Evolutionary conservation across 768 basidiomycete genomes (phyloP).

Genomic region (Podaxis sp.): DNA sequence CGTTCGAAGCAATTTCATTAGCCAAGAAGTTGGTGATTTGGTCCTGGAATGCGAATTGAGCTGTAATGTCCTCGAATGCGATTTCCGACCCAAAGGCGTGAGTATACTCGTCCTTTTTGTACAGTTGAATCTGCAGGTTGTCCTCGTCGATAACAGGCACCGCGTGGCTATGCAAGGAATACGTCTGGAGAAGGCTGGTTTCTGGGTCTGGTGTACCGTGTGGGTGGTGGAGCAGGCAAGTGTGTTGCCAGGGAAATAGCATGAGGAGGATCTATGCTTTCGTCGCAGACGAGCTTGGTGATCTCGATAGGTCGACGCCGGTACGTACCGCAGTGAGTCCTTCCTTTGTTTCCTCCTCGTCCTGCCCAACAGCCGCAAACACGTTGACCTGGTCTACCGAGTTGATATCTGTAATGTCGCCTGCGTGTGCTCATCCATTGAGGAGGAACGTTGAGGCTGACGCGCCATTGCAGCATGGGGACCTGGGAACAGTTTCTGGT

Average conservation of each 20-base stretch:
- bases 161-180: too few species aligned
- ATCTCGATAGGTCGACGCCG: conserved; percentile 57
- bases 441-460: too few species aligned
- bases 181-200: conserved; percentile 67
- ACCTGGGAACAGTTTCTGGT: too few species aligned
- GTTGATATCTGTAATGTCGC: too few species aligned
- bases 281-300: background rate
- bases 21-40: conserved; percentile 97
- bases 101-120: conserved; percentile 90
- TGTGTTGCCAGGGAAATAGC: too few species aligned
- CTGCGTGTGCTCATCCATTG: too few species aligned
- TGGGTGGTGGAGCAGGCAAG: too few species aligned
- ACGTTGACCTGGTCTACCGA: conserved; percentile 44
- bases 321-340: conserved; percentile 65
- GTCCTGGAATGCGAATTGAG: conserved; percentile 86
- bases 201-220: conserved; percentile 1
- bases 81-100: conserved; percentile 96
- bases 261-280: too few species aligned
- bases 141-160: conserved; percentile 65
- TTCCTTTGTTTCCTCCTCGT: conserved; percentile 55
- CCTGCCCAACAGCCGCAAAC: conserved; percentile 58
- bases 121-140: conserved; percentile 78
- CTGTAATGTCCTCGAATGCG: conserved; percentile 51
- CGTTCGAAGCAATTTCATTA: conserved; percentile 86
- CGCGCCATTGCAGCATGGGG: too few species aligned